Evolutionary conservation across 345 rosid species (phyloP), one percentile per base, ranked within the genome.

Genomic region (Syzygium jambos): DNA sequence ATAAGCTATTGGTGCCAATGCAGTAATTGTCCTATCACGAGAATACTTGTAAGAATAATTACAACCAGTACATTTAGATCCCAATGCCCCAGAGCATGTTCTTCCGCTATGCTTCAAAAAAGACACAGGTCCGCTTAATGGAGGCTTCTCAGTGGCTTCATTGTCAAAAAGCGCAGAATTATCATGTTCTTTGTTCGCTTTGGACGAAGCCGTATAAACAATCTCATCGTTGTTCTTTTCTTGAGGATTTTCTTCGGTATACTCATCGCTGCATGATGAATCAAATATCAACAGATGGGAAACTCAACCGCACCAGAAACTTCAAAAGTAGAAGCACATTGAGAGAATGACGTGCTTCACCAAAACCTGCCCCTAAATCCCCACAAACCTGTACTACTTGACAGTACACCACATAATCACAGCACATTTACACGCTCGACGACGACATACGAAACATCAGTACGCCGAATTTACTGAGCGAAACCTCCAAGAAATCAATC

Each of bases 1-100:
- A 85, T 65, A 90, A 88, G 97, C 96, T 91, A 91, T 56, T 14
- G 99, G 98, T 84, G 91, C 94, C 90, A 97, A 90, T 54, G 95
- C 91, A 92, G 89, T 88, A 46, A 94, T 87, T 23, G 89, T 90
- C 89, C 94, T 92, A 34, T 85, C 53, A 88, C 96, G 94, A 88
- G 95, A 88, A 85, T 93, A 92, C 86, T 90, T 92, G 87, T 85
- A 86, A 52, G 93, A 93, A 88, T 73, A 87, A 59, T 84, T 59
- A 87, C 95, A 92, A 30, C 85, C 85, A 88, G 90, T 90, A 89
- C 84, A 87, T 86, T 82, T 89, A 11, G 87, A 90, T 78, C 90
- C 91, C 65, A 85, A 65, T 43, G 68, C 85, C 78, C 86, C 91
- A 27, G 88, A 19, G 52, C 87, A 86, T 63, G 77, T 38, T 61